Base-by-base conservation (phyloP, 345 rosid genomes). In the Stellera chamaejasme region DNA sequence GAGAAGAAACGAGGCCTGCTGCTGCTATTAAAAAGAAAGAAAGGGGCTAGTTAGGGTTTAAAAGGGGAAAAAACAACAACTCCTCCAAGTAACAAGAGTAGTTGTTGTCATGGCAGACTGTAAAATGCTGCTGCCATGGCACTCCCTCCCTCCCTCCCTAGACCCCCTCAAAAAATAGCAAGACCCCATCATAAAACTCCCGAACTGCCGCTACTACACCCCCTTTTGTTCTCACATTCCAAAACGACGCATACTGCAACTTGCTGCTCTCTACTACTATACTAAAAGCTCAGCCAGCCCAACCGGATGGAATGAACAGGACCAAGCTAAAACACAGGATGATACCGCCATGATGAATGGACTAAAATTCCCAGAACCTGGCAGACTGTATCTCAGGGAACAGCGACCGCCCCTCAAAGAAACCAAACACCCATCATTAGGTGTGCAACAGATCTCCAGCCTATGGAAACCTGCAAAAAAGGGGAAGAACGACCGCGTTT, bases 381-480 rank as follows among this genome's bases (percentile, higher is more conserved):
- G 74, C 44, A 43, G 65, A 72, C 72, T 72, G 68, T 59, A 65
- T 78, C 83, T 67, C 89, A 66, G 78, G 84, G 61, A 71, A 43
- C 50, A 28, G 25, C 52, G 69, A 69, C 84, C 74, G 67, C 43
- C 23, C 23, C 23, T 19, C 23, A 67, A 59, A 62, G 68, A 67
- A 68, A 47, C 23, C 13, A 23, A 36, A 56, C 55, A 57, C 62
- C 70, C 72, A 13, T 13, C 15, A n/a, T 15, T 12, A 53, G 63
- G 48, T 62, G 48, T 52, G 44, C 43, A 82, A 84, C 82, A 82
- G 84, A 61, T 68, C 66, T 59, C 72, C 67, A 44, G 14, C 28
- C 11, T n/a, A 47, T 2, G 56, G 68, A 71, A 74, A 72, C 63
- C 88, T 68, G 84, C 71, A 60, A 82, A 89, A 87, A 84, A 70